Conservation (phyloP, 2,329 filamentous ascomycete genomes). For the Lachnellula occidentalis region DNA sequence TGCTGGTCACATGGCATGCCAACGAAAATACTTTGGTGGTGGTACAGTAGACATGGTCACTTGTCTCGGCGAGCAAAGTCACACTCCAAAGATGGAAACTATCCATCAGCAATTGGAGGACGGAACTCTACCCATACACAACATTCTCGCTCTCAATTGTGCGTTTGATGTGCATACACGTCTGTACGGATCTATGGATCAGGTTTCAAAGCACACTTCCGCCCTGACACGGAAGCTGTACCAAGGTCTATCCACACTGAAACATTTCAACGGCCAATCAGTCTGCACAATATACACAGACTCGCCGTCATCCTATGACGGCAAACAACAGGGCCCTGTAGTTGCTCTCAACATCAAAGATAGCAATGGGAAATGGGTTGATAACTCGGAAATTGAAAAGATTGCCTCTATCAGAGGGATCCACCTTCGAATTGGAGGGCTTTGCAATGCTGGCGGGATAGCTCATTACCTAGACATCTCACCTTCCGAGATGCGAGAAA, state of each 20-base stretch:
- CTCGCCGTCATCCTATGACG: slow-evolving; percentile 28
- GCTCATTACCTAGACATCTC: slow-evolving; percentile 66
- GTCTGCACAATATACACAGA: slow-evolving; percentile 30
- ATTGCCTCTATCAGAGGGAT: slow-evolving; percentile 72
- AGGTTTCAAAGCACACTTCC: slow-evolving; percentile 65
- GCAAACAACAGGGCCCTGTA: slow-evolving; percentile 59
- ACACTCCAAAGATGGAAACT: slow-evolving; percentile 65
- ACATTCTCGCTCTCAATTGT: slow-evolving; percentile 72
- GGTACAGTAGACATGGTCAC: slow-evolving; percentile 91
- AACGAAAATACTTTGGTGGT: slow-evolving; percentile 81
- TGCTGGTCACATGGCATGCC: slow-evolving; percentile 56
- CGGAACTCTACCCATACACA: slow-evolving; percentile 86
- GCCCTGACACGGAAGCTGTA: slow-evolving; percentile 58
- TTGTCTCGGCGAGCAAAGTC: slow-evolving; percentile 73
- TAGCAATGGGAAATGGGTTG: slow-evolving; percentile 65
- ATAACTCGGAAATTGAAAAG: slow-evolving; percentile 82
- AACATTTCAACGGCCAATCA: slow-evolving; percentile 55
- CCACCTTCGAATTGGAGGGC: slow-evolving; percentile 78
- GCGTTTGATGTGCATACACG: slow-evolving; percentile 65
- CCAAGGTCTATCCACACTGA: slow-evolving; percentile 50
- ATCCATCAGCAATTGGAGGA: slow-evolving; percentile 85
- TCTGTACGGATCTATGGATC: slow-evolving; percentile 66
- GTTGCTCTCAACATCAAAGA: slow-evolving; percentile 79
- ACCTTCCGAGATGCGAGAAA: slow-evolving; percentile 75
- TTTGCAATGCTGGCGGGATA: slow-evolving; percentile 89